A percentile compares a stretch with the other conserved stretches of the same genome.
These are phyloP conservation scores for Solanum ahanhuiri DNA, from an alignment of 257 asterid genomes.

Conservation along the genomic window DNA sequence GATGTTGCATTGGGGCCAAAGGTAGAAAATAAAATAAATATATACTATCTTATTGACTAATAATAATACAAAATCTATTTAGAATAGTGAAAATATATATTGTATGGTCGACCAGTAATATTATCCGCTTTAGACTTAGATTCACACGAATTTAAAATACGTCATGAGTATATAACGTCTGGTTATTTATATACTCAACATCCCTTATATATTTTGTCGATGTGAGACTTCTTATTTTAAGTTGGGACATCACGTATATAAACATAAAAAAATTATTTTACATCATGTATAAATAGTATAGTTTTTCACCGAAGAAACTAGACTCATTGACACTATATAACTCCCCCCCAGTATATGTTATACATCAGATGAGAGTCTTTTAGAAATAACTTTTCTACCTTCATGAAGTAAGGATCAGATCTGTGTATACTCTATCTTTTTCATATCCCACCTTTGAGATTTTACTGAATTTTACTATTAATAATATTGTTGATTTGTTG, in stretches of 20 bases:
- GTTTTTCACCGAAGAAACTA: not conserved
- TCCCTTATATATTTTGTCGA: no score
- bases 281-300: not conserved
- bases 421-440: not conserved
- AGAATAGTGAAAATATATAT: no score
- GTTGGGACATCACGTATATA: no score
- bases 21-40: not conserved
- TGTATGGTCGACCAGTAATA: not conserved
- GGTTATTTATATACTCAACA: not conserved
- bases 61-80: not conserved
- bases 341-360: accelerated
- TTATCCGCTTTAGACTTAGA: not conserved
- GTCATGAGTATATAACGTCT: not conserved
- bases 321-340: not conserved
- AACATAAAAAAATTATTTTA: no score
- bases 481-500: not conserved
- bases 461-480: not conserved
- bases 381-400: not conserved
- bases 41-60: not conserved
- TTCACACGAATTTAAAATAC: accelerated
- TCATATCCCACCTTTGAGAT: not conserved
- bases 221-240: not conserved
- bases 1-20: not conserved
- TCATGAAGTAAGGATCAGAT: not conserved
- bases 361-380: no score